These are phyloP conservation scores for Noccaea caerulescens DNA, from an alignment of 345 rosid species.

Conservation along the genomic window DNA sequence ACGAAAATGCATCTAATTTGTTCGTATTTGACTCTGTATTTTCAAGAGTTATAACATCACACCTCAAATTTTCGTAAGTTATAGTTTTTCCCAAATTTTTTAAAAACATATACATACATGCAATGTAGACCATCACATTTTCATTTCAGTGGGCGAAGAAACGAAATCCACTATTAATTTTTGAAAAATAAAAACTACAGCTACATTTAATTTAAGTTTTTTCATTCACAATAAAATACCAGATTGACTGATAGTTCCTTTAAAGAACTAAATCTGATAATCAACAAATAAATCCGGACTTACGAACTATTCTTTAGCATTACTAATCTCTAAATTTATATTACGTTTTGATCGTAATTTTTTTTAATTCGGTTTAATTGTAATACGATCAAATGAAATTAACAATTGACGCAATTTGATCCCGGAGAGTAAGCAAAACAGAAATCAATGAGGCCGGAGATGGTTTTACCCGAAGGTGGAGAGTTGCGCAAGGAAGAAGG, in stretches of 20 bases:
- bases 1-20: background rate
- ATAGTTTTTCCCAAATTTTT: no score
- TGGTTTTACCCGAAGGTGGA: conserved; percentile 80
- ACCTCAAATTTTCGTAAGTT: background rate
- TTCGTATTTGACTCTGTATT: background rate
- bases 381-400: no score
- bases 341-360: no score
- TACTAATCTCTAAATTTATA: conserved; percentile 9
- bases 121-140: no score
- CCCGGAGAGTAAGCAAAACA: conserved; percentile 12
- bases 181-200: background rate
- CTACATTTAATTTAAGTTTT: background rate
- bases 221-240: background rate
- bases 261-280: background rate
- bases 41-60: background rate
- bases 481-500: conserved; percentile 95
- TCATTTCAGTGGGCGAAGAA: background rate
- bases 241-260: background rate
- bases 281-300: background rate
- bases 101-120: no score
- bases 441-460: background rate
- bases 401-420: background rate
- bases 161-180: no score
- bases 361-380: no score
- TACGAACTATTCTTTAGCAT: background rate